Conservation (phyloP, 345 rosid species). For the Salix caprea region DNA sequence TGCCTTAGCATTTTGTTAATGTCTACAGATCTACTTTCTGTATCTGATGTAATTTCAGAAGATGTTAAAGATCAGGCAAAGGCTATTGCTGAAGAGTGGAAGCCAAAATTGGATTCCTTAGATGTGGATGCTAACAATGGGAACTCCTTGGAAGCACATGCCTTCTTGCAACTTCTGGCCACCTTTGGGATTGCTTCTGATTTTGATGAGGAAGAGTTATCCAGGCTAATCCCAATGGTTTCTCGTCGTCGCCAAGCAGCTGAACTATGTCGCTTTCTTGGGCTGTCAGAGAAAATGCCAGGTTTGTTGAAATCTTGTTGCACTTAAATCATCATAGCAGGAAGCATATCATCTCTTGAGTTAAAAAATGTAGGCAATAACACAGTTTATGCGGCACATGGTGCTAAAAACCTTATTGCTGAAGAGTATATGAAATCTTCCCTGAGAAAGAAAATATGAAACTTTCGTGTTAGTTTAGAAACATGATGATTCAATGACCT, state of each 20-base stretch:
- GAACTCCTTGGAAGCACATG: conserved; percentile 99
- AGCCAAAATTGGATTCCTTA: conserved; percentile 67
- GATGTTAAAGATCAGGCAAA: conserved; percentile 71
- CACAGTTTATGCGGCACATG: background rate
- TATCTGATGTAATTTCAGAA: conserved; percentile 54
- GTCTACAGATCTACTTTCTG: conserved; percentile 37
- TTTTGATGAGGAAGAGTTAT: conserved; percentile 64
- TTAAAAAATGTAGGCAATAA: background rate
- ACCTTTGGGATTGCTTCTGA: conserved; percentile 82
- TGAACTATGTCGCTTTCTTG: conserved; percentile 84
- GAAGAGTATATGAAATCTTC: background rate
- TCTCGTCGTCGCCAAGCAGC: conserved; percentile 98
- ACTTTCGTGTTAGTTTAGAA: background rate
- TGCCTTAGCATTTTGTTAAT: conserved; percentile 78
- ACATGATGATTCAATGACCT: background rate
- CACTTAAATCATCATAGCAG: background rate
- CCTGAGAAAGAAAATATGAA: background rate
- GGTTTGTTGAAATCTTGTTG: conserved; percentile 44
- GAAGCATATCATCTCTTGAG: background rate
- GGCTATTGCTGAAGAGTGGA: conserved; percentile 83
- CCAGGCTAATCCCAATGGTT: conserved; percentile 88
- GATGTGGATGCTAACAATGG: conserved; percentile 89
- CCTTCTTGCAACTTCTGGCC: conserved; percentile 87
- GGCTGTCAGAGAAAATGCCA: conserved; percentile 86
- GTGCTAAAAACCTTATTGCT: background rate